A percentile compares a stretch with the other conserved stretches of the same genome.
Conservation (phyloP, 2,329 filamentous ascomycete genomes). For the Diaporthe citriasiana region DNA sequence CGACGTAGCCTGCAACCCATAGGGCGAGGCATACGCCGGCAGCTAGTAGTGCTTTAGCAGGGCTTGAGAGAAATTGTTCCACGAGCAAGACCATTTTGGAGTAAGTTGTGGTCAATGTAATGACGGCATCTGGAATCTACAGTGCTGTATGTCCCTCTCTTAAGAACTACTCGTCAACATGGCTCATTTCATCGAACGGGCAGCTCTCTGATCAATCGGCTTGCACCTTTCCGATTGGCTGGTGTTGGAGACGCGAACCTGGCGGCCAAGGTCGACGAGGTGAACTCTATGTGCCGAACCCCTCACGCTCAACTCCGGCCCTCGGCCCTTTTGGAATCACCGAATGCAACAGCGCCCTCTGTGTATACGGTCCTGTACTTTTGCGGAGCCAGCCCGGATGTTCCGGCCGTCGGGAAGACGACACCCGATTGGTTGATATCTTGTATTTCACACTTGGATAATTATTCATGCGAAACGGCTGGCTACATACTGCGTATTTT, state of each 20-base stretch:
- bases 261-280: background rate
- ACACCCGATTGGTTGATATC: background rate
- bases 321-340: conserved; percentile 1
- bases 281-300: background rate
- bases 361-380: background rate
- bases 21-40: background rate
- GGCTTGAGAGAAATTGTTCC: background rate
- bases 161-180: background rate
- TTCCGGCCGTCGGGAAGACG: too few relatives aligned
- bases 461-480: background rate
- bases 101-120: background rate
- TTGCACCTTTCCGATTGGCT: conserved; percentile 17
- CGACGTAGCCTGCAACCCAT: background rate
- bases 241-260: background rate
- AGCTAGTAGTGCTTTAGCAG: background rate
- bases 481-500: background rate
- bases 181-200: rapidly evolving
- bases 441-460: background rate
- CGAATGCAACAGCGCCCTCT: background rate
- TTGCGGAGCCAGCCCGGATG: too few relatives aligned
- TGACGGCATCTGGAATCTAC: background rate
- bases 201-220: background rate
- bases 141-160: background rate
- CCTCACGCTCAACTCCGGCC: background rate
- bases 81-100: background rate